Evolutionary conservation across 768 basidiomycete genomes (phyloP).

Genomic region (Serendipita sp.): DNA sequence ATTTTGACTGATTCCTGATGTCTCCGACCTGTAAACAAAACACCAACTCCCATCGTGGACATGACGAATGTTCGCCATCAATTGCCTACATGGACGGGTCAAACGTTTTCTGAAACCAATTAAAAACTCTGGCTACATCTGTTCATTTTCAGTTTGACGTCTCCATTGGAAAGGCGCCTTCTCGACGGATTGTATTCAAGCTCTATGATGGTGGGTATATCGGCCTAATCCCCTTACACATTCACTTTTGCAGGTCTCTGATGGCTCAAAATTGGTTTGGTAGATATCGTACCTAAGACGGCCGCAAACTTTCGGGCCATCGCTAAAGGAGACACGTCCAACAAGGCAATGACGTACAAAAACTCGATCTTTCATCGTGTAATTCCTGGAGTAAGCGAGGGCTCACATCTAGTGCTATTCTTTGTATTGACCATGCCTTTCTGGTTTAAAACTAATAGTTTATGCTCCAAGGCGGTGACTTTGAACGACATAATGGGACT

Average conservation of each 20-base stretch:
- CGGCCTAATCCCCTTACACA: too few species aligned
- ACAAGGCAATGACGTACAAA: constrained; percentile 36
- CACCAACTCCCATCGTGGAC: too few species aligned
- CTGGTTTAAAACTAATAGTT: not conserved
- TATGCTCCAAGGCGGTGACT: constrained; percentile 16
- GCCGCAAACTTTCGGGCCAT: constrained; percentile 69
- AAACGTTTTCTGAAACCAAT: not conserved
- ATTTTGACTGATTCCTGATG: too few species aligned
- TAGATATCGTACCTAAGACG: constrained; percentile 63
- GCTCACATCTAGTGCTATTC: not conserved
- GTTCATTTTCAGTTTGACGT: not conserved
- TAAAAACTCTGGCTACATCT: not conserved
- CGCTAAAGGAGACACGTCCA: constrained; percentile 29
- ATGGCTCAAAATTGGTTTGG: too few species aligned
- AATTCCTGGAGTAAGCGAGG: constrained; percentile 28
- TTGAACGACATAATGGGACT: constrained; percentile 21
- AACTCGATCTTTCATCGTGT: constrained; percentile 50
- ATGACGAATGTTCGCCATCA: too few species aligned
- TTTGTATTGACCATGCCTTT: not conserved
- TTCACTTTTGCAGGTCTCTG: too few species aligned
- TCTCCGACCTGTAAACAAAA: too few species aligned
- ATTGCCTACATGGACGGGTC: too few species aligned
- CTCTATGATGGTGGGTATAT: not conserved
- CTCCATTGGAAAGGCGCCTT: not conserved
- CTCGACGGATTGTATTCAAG: not conserved